Evolutionary conservation across 2,329 filamentous ascomycete genomes (phyloP), one percentile per base, ranked within the genome.

Genomic region (Cladophialophora psammophila): DNA sequence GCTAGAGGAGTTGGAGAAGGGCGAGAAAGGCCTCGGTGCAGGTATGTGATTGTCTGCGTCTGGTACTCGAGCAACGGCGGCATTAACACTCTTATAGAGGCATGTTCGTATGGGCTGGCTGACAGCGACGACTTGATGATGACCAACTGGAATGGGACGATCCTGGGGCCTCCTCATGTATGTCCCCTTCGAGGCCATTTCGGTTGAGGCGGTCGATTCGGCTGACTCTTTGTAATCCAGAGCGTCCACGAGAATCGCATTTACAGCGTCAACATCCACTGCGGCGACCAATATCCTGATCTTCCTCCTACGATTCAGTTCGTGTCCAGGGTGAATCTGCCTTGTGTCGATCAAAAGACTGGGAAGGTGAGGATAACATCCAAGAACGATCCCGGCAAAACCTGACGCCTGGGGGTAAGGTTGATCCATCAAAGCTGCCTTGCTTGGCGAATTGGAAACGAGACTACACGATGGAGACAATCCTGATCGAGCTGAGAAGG

Each of bases 131-230:
- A 99, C 76, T 87, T 97, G 71, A 88, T 95, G 80, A 97, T 99
- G 94, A 94, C 91, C 71, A 93, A 97, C 84, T 99, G 95, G 95
- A 97, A 96, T 76, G 95, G 94, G 75, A 99, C 95, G 15, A 98
- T 99, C 72, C 89, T 97, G 58, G 95, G 95, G 1, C 95, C 95
- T 73, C 94, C 95, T 78, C 94, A 98, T 80, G 95, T 97, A 85
- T 76, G 91, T 83, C 35, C 5, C 35, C 26, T 31, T 54, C 20
- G 53, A 18, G 8, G 3, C 20, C 20, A 8, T 35, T 42, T 35
- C 12, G 34, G 15, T 35, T 34, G 18, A 38, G 12, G 54, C 8
- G 13, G 10, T 5, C 36, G 34, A 60, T 60, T 40, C 59, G 56
- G 42, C 52, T 67, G 38, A 66, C 60, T 20, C 45, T 60, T 12